phyloP scores from a whole-genome alignment of 352 stramenopile species.

The Pseudoperonospora humuli region DNA sequence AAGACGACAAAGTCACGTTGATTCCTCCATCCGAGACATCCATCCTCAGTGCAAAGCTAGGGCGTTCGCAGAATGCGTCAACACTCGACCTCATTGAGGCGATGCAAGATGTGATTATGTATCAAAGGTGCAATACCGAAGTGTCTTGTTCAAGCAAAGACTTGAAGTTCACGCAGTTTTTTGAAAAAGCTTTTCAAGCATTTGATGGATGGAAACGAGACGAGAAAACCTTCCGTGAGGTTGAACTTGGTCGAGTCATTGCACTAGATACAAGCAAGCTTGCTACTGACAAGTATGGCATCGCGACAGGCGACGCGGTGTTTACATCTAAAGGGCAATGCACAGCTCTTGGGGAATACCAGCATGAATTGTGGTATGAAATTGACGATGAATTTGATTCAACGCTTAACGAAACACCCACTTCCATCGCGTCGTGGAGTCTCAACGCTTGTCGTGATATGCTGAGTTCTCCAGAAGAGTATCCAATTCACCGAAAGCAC shows the following conservation, averaged over 20 bases:
- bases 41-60: not conserved
- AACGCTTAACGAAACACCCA: conserved; percentile 1
- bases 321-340: conserved; percentile 57
- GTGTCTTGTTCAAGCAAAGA: not conserved
- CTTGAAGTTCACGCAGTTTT: conserved; percentile 3
- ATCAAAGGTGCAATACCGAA: conserved; percentile 6
- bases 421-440: conserved; percentile 35
- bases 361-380: conserved; percentile 72
- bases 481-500: conserved; percentile 30
- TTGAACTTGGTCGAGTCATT: conserved; percentile 27
- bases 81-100: conserved; percentile 25
- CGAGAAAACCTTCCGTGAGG: conserved; percentile 26
- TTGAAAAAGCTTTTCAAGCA: conserved; percentile 19
- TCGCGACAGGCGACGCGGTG: conserved; percentile 41
- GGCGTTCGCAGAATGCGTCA: conserved; percentile 30
- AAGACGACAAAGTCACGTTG: conserved; percentile 80
- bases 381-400: conserved; percentile 13
- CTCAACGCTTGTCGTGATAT: conserved; percentile 40
- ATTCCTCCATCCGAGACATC: conserved; percentile 27
- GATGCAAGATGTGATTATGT: conserved; percentile 25
- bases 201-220: conserved; percentile 26
- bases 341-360: conserved; percentile 44
- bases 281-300: conserved; percentile 29
- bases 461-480: conserved; percentile 31
- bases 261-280: conserved; percentile 23